Conservation (phyloP, 2,329 filamentous ascomycete genomes). For the Drechslerella dactyloides region DNA sequence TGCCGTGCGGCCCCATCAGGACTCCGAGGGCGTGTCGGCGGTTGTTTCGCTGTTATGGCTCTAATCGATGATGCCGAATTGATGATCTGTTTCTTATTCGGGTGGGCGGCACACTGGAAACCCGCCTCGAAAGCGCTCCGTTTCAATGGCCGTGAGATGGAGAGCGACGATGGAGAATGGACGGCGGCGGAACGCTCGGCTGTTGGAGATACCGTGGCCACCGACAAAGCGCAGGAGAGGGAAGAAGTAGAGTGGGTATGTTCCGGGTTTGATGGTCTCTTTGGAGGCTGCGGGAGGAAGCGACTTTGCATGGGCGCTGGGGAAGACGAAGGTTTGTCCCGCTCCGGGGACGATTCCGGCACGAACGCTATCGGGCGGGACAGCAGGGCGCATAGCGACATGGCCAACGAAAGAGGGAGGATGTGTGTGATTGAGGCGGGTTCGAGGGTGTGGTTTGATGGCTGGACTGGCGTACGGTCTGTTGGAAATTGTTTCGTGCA, state of each 20-base stretch:
- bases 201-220: not conserved
- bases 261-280: too few relatives aligned
- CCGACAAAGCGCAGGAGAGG: not conserved
- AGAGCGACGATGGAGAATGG: not conserved
- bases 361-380: conserved; percentile 43
- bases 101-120: not conserved
- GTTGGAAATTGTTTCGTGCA: too few relatives aligned
- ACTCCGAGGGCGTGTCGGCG: too few relatives aligned
- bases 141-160: not conserved
- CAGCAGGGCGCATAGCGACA: conserved; percentile 41
- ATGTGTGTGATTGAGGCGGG: not conserved
- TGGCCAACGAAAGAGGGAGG: not conserved
- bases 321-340: too few relatives aligned
- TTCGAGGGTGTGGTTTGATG: not conserved
- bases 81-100: conserved; percentile 4
- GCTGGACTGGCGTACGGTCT: too few relatives aligned
- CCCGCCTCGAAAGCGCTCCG: not conserved
- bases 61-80: too few relatives aligned
- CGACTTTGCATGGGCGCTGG: too few relatives aligned
- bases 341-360: conserved; percentile 22
- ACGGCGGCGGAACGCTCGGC: not conserved
- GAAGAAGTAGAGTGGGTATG: not conserved
- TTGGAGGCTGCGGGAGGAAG: too few relatives aligned
- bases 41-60: too few relatives aligned
- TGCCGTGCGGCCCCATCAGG: too few relatives aligned